These are phyloP conservation scores for Blepharisma japonicum DNA, from an alignment of 73 alveolate species.

Conservation along the genomic window DNA sequence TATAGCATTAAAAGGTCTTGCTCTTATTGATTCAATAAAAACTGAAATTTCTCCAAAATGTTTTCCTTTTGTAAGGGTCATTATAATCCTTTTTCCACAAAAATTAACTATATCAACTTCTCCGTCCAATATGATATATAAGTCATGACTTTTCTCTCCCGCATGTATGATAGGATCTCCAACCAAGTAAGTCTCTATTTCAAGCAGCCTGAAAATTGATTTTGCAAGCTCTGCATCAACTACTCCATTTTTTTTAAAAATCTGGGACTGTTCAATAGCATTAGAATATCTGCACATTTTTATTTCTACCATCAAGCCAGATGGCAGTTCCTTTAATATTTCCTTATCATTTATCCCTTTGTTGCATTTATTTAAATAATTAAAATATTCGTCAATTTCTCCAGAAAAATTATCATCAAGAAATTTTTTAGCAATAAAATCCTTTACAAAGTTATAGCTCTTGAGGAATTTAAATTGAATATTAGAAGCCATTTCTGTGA, in stretches of 20 bases:
- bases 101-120: constrained; percentile 49
- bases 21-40: constrained; percentile 22
- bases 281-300: neutral
- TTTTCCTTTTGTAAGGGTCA: constrained; percentile 44
- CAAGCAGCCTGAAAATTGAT: neutral
- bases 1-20: constrained; percentile 45
- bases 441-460: neutral
- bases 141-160: neutral
- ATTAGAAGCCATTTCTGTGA: constrained; percentile 49
- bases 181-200: neutral
- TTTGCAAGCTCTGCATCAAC: no score
- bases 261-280: neutral
- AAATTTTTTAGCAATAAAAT: neutral
- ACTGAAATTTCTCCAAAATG: constrained; percentile 45
- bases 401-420: constrained; percentile 22
- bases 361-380: neutral
- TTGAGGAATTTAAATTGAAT: neutral
- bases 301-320: neutral
- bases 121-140: constrained; percentile 49
- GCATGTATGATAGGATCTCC: neutral
- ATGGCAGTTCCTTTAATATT: neutral
- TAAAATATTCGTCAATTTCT: neutral
- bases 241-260: neutral
- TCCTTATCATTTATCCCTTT: neutral
- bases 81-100: constrained; percentile 34